These are phyloP conservation scores for Epichloe uncinata DNA, from an alignment of 2,329 filamentous ascomycete species.

Conservation along the genomic window DNA sequence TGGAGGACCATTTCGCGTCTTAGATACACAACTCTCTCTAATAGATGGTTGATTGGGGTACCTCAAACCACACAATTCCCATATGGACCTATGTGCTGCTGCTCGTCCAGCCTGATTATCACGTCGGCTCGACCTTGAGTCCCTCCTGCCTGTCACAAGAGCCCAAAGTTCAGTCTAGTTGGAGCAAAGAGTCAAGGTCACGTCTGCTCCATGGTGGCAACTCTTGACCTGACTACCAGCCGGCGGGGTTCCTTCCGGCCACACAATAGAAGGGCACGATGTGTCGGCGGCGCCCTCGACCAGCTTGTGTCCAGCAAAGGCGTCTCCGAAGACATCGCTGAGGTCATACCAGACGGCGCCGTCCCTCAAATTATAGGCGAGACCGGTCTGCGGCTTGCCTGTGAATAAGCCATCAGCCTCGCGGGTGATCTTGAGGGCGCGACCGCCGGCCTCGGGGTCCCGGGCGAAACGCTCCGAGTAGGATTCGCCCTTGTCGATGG, in stretches of 20 bases:
- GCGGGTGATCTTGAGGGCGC: constrained; percentile 24
- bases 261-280: constrained; percentile 23
- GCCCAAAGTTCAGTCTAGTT: background rate
- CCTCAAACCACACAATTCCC: too few species aligned
- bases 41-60: too few species aligned
- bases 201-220: constrained; percentile 19
- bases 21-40: too few species aligned
- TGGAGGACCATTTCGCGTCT: too few species aligned
- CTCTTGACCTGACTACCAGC: constrained; percentile 25
- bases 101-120: too few species aligned
- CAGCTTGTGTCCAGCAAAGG: constrained; percentile 21
- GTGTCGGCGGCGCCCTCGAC: constrained; percentile 15
- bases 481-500: constrained; percentile 13
- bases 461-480: constrained; percentile 21
- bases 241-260: constrained; percentile 21
- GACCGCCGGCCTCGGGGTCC: constrained; percentile 25
- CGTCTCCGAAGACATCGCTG: constrained; percentile 26
- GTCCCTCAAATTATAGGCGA: constrained; percentile 24
- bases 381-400: constrained; percentile 27
- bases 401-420: constrained; percentile 23
- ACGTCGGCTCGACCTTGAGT: too few species aligned
- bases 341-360: constrained; percentile 26
- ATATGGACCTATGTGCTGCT: too few species aligned
- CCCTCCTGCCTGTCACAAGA: background rate
- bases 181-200: constrained; percentile 23